Percentiles rank a stretch among this genome's conserved stretches.
Evolutionary conservation across 495 filamentous ascomycete species (phyloP).

Genomic region (Podospora comata): DNA sequence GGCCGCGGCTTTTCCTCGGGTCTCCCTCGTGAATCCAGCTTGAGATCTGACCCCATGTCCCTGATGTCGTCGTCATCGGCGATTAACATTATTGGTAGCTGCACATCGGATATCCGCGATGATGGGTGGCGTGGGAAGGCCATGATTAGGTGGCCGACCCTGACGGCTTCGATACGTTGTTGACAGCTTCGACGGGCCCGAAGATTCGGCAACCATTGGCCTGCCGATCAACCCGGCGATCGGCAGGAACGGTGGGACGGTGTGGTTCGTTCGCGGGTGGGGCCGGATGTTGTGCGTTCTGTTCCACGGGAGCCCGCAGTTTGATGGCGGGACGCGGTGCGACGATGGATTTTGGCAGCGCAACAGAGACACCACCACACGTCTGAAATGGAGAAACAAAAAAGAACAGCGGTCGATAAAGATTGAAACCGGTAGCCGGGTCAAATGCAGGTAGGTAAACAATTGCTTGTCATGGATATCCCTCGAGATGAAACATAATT

Average conservation of each 20-base stretch:
- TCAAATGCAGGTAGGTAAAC: constrained; percentile 10
- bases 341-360: not conserved
- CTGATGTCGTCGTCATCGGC: constrained; percentile 16
- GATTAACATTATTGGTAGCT: constrained; percentile 27
- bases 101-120: constrained; percentile 21
- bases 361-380: not conserved
- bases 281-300: constrained; percentile 14
- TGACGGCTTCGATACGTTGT: constrained; percentile 2
- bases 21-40: constrained; percentile 14
- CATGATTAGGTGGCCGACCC: constrained; percentile 19
- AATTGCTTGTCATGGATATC: constrained; percentile 11
- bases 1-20: constrained; percentile 21
- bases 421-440: not conserved
- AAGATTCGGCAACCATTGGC: constrained; percentile 20
- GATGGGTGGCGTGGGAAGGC: constrained; percentile 18
- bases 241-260: constrained; percentile 31
- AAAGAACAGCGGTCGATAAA: not conserved
- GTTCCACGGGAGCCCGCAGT: constrained; percentile 17
- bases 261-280: constrained; percentile 17
- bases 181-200: constrained; percentile 10
- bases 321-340: constrained; percentile 8
- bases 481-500: constrained; percentile 19
- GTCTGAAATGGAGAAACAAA: not conserved
- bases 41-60: not conserved
- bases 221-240: constrained; percentile 28